Evolutionary conservation across 352 stramenopile genomes (phyloP).

Genomic region (Globisporangium paroecandrum): DNA sequence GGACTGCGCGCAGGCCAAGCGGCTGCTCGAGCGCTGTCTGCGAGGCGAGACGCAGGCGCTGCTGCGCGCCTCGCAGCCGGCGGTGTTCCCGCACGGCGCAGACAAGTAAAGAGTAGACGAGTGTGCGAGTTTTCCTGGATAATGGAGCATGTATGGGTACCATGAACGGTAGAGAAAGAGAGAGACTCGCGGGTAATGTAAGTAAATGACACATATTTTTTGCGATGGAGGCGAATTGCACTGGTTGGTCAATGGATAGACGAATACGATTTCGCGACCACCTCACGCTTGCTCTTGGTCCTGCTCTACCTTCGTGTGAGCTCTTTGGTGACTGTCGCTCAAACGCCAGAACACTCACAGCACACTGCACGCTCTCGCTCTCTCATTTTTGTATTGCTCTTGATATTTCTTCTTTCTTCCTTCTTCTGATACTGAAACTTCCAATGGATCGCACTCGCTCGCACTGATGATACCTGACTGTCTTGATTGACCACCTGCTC

Average conservation of each 20-base stretch:
- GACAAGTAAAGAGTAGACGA: neutral
- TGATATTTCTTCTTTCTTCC: neutral
- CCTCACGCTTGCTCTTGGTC: neutral
- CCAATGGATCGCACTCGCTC: neutral
- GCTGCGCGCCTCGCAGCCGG: constrained; percentile 54
- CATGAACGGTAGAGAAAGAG: too few species aligned
- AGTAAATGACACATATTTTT: constrained; percentile 1
- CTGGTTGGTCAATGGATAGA: neutral
- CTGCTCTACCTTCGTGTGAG: neutral
- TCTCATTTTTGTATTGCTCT: constrained; percentile 6
- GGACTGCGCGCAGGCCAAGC: constrained; percentile 49
- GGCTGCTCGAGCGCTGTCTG: constrained; percentile 74
- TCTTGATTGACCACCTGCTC: neutral
- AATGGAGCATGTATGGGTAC: too few species aligned
- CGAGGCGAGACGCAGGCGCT: constrained; percentile 59
- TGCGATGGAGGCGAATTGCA: neutral
- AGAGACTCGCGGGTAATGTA: neutral
- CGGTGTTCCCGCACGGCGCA: constrained; percentile 43
- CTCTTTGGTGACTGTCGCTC: neutral
- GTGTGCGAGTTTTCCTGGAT: neutral
- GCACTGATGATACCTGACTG: neutral
- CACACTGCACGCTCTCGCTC: neutral
- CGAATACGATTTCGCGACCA: constrained; percentile 4
- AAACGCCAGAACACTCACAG: neutral
- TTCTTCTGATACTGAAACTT: constrained; percentile 9